phyloP scores from a whole-genome alignment of 768 basidiomycete genomes.

The Boletus subcaerulescens region DNA sequence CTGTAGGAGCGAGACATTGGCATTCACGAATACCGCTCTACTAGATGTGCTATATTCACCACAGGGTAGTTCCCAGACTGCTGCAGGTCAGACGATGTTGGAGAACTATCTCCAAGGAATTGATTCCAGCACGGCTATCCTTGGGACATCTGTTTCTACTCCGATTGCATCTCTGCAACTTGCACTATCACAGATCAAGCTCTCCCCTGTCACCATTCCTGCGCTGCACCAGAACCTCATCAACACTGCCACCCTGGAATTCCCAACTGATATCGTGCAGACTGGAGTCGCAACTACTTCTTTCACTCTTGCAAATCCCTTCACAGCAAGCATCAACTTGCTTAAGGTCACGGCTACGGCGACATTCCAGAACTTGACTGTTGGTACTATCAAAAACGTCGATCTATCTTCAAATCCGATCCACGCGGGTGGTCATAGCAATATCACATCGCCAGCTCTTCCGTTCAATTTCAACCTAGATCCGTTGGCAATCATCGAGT shows the following conservation, averaged over 20 bases:
- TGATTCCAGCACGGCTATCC: slow-evolving; percentile 51
- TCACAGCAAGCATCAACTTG: slow-evolving; percentile 69
- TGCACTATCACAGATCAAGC: slow-evolving; percentile 57
- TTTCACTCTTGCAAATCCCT: slow-evolving; percentile 63
- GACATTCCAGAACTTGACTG: slow-evolving; percentile 49
- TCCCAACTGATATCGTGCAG: slow-evolving; percentile 59
- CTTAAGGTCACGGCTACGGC: slow-evolving; percentile 53
- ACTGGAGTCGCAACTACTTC: slow-evolving; percentile 58
- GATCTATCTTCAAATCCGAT: slow-evolving; percentile 58
- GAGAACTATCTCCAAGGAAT: slow-evolving; percentile 70
- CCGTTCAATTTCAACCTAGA: slow-evolving; percentile 65
- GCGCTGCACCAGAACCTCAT: slow-evolving; percentile 63
- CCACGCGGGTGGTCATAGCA: slow-evolving; percentile 55
- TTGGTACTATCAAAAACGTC: slow-evolving; percentile 57
- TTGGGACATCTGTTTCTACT: slow-evolving; percentile 54
- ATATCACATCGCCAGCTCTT: slow-evolving; percentile 52
- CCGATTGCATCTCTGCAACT: slow-evolving; percentile 56
- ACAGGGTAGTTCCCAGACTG: slow-evolving; percentile 45
- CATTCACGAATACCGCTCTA: slow-evolving; percentile 1
- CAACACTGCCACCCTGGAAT: slow-evolving; percentile 49
- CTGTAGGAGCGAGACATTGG: not conserved
- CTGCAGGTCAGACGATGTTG: slow-evolving; percentile 54
- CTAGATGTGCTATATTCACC: slow-evolving; percentile 61
- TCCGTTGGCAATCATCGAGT: slow-evolving; percentile 55
- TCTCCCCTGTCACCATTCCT: slow-evolving; percentile 63